Evolutionary conservation across 1,284 basidiomycete species (phyloP), one percentile per base, ranked within the genome.

Genomic region (Apiotrichum laibachii): DNA sequence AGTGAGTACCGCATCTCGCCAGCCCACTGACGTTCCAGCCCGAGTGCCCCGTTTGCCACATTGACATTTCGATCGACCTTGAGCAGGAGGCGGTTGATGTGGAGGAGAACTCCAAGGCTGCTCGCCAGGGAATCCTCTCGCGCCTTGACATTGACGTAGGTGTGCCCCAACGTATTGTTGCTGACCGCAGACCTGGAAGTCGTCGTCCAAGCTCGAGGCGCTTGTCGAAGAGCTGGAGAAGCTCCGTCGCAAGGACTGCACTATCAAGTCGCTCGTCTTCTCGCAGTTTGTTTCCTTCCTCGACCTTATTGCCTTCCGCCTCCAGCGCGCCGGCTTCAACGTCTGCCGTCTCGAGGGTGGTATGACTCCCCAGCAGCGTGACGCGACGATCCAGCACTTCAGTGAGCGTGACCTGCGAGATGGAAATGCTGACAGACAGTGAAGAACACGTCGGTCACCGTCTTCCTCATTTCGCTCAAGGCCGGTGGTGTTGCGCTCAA

Each of bases 201-300:
- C 92, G 5, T 94, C 91, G 39, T 89, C 93, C 12, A 99, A 99
- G 82, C 92, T 99, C 54, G 96, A 99, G 75, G 95, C 96, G 2
- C 82, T 99, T 1, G 83, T 99, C 2, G 96, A 99, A 76, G 95
- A 99, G 79, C 80, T 99, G 53, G 87, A 84, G 72, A 90, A 89
- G 73, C 82, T 96, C 46, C 83, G 92, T 26, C 79, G 83, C 61
- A 85, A 94, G 72, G 92, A 98, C 75, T 84, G 88, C 46, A 96
- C 93, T 12, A 93, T 92, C 60, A 99, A 99, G 81, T 93, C 90
- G 73, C 85, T 99, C 53, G 95, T 99, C 33, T 99, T 79, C 66
- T 75, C 72, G 13, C 75, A 76, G 66, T 70, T 72, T 52, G 72
- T 73, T 0, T 70, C 67, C 0, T 80, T 79, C 62, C 67, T 81